phyloP scores from a whole-genome alignment of 768 basidiomycete genomes.

The Lactifluus echinatus region DNA sequence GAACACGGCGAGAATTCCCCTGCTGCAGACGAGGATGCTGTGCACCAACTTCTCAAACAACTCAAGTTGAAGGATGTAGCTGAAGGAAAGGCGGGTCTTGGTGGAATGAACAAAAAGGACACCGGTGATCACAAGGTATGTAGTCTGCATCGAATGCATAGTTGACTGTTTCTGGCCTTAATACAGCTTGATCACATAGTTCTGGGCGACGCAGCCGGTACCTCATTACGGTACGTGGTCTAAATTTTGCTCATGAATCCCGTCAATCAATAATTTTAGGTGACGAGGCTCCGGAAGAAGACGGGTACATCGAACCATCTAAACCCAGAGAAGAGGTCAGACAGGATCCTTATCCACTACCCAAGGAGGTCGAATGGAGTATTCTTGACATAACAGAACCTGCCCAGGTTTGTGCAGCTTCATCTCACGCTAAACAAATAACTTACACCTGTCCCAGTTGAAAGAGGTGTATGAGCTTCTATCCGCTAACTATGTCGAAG shows the following conservation, averaged over 20 bases:
- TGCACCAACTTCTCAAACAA: slow-evolving; percentile 62
- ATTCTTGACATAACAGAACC: slow-evolving; percentile 70
- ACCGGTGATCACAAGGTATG: slow-evolving; percentile 84
- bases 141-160: not conserved
- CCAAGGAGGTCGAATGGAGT: slow-evolving; percentile 90
- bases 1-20: slow-evolving; percentile 25
- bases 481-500: slow-evolving; percentile 93
- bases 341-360: slow-evolving; percentile 81
- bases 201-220: slow-evolving; percentile 97
- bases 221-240: slow-evolving; percentile 60
- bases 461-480: slow-evolving; percentile 90
- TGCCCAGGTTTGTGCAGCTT: slow-evolving; percentile 44
- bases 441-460: slow-evolving; percentile 38
- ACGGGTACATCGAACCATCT: slow-evolving; percentile 85
- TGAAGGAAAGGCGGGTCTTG: slow-evolving; percentile 70
- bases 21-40: slow-evolving; percentile 49
- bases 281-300: slow-evolving; percentile 54
- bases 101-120: slow-evolving; percentile 69
- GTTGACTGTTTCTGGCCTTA: slow-evolving; percentile 2
- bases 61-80: slow-evolving; percentile 80
- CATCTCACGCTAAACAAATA: not conserved
- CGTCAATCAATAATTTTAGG: slow-evolving; percentile 32
- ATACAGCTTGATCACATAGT: slow-evolving; percentile 38
- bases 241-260: not conserved
- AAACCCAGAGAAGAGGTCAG: slow-evolving; percentile 71